phyloP scores from a whole-genome alignment of 768 basidiomycete genomes.

The Podaxis sp. region DNA sequence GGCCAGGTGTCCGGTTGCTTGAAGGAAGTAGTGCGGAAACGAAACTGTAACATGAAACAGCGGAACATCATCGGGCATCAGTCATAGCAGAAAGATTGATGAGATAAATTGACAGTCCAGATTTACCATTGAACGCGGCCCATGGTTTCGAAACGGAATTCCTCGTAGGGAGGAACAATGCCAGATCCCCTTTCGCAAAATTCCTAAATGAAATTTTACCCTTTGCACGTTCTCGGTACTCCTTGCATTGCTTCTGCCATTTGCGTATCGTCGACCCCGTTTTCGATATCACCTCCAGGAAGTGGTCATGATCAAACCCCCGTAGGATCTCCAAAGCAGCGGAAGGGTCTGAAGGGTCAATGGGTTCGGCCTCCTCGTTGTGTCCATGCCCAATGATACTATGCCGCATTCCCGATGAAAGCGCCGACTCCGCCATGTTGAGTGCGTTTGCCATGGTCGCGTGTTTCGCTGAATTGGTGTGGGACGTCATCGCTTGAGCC shows the following conservation, averaged over 20 bases:
- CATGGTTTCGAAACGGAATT: slow-evolving; percentile 93
- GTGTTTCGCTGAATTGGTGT: slow-evolving; percentile 51
- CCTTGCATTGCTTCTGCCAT: slow-evolving; percentile 97
- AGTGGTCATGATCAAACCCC: slow-evolving; percentile 80
- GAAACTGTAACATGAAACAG: slow-evolving; percentile 59
- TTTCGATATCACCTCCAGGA: slow-evolving; percentile 79
- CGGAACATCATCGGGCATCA: slow-evolving; percentile 33
- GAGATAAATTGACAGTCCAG: background rate
- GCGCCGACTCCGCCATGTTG: slow-evolving; percentile 44
- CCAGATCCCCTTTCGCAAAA: slow-evolving; percentile 93
- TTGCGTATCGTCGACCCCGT: slow-evolving; percentile 87
- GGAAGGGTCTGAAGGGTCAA: slow-evolving; percentile 75
- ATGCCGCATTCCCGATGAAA: slow-evolving; percentile 51
- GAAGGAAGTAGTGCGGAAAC: slow-evolving; percentile 96
- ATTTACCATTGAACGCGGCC: slow-evolving; percentile 96
- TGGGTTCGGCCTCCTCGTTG: slow-evolving; percentile 52
- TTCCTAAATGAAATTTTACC: slow-evolving; percentile 97
- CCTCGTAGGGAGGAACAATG: slow-evolving; percentile 92
- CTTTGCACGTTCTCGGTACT: slow-evolving; percentile 92
- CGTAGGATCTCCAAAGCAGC: slow-evolving; percentile 68
- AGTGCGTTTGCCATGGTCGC: slow-evolving; percentile 26
- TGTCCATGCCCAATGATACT: slow-evolving; percentile 23
- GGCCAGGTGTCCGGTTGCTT: slow-evolving; percentile 80
- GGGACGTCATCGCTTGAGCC: slow-evolving; percentile 55
- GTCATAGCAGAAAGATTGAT: slow-evolving; percentile 5